Percentiles rank a stretch among this genome's conserved stretches.
These are phyloP conservation scores for Zygosaccharomyces bisporus DNA, from an alignment of 805 yeast genomes.

Conservation along the genomic window DNA sequence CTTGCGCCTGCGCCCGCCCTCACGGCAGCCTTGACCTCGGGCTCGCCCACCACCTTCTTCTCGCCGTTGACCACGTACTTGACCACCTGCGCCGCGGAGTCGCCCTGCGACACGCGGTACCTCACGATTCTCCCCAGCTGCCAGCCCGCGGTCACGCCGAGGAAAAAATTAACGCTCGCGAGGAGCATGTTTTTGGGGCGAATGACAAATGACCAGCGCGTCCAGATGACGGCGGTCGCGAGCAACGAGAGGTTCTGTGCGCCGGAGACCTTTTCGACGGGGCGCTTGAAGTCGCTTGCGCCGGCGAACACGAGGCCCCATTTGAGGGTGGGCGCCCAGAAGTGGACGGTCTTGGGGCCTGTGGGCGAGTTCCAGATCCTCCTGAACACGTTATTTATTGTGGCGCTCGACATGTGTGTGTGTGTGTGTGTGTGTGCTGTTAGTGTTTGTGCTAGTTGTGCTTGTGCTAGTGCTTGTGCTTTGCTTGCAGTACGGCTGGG, in stretches of 20 bases:
- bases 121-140: constrained; percentile 70
- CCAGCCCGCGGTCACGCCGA: constrained; percentile 83
- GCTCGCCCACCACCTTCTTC: constrained; percentile 7
- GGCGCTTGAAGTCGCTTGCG: constrained; percentile 77
- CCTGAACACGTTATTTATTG: constrained; percentile 42
- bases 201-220: constrained; percentile 95
- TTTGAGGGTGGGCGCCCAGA: constrained; percentile 78
- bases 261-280: constrained; percentile 88
- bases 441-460: too few relatives aligned
- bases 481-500: background rate
- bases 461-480: constrained; percentile 10
- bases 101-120: constrained; percentile 66
- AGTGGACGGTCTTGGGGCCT: constrained; percentile 96
- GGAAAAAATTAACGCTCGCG: constrained; percentile 91
- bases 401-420: constrained; percentile 17
- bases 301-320: constrained; percentile 96
- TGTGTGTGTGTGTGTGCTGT: constrained; percentile 12
- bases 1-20: background rate
- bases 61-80: constrained; percentile 56
- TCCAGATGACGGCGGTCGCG: constrained; percentile 95
- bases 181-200: constrained; percentile 80
- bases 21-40: constrained; percentile 13
- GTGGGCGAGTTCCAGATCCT: constrained; percentile 81
- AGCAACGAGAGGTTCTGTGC: constrained; percentile 63
- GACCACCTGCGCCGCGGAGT: constrained; percentile 51